Conservation (phyloP, 75 land plant genomes). For the Picea sitchensis region DNA sequence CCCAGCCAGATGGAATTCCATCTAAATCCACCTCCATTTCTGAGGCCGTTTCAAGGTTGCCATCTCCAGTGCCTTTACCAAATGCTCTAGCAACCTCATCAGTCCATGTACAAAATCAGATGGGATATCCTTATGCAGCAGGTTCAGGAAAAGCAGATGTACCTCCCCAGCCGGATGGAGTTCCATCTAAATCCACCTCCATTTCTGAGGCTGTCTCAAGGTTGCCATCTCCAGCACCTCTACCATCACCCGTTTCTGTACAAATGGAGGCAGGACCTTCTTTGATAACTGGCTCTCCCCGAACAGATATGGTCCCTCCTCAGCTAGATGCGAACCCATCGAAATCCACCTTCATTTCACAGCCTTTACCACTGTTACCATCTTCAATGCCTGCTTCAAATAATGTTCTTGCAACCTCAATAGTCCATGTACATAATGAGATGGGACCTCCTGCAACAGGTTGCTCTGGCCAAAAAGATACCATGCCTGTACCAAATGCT, state of each 20-base stretch:
- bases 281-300: neutral
- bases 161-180: neutral
- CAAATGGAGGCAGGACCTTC: neutral
- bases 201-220: neutral
- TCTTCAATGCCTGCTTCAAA: neutral
- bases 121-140: neutral
- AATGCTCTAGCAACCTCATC: neutral
- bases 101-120: neutral
- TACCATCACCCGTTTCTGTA: neutral
- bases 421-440: neutral
- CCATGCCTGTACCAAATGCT: neutral
- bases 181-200: neutral
- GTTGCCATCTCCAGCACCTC: neutral
- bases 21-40: neutral
- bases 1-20: neutral
- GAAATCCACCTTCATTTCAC: neutral
- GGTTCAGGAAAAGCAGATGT: slow-evolving; percentile 3
- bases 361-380: neutral
- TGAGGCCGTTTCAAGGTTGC: neutral
- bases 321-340: neutral
- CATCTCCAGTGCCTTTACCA: slow-evolving; percentile 4
- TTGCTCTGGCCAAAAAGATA: neutral
- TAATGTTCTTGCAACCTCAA: neutral
- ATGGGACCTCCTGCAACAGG: neutral
- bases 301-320: neutral